Conservation (phyloP, 2,329 filamentous ascomycete species). For the Diaporthe citrichinensis region DNA sequence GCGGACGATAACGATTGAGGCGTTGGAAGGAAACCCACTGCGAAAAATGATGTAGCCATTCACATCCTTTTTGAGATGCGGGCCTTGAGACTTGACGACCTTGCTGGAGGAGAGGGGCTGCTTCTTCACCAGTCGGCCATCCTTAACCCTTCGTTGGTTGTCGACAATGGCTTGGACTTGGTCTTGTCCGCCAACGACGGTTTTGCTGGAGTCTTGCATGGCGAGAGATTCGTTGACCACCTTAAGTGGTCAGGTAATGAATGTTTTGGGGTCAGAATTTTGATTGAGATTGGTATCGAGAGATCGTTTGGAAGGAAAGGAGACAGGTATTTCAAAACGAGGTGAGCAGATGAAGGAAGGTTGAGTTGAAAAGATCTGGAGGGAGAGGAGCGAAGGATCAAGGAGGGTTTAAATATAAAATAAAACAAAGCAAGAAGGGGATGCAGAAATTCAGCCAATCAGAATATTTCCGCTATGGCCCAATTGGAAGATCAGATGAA, state of each 20-base stretch:
- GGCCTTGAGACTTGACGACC: not conserved
- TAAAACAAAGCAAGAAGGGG: not conserved
- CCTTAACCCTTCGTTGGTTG: conserved; percentile 4
- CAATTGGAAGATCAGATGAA: conserved; percentile 5
- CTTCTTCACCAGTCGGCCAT: conserved; percentile 18
- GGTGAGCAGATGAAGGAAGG: not conserved
- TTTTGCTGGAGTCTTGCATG: not conserved
- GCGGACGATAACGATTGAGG: not conserved
- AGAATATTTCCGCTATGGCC: not conserved
- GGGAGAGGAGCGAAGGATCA: no score
- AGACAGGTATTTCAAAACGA: not conserved
- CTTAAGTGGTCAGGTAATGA: not conserved
- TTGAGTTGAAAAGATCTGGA: not conserved
- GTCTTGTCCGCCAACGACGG: not conserved
- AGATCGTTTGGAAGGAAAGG: not conserved
- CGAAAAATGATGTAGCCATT: conserved; percentile 38
- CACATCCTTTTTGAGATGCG: conserved; percentile 19
- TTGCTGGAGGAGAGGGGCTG: not conserved
- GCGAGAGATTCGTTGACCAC: not conserved
- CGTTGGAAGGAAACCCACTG: conserved; percentile 22
- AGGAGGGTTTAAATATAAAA: conserved; percentile 15
- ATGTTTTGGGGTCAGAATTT: not conserved
- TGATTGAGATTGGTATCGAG: not conserved
- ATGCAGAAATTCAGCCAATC: not conserved
- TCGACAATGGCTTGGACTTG: not conserved